Conservation (phyloP, 768 basidiomycete genomes). For the Auricularia sp. region DNA sequence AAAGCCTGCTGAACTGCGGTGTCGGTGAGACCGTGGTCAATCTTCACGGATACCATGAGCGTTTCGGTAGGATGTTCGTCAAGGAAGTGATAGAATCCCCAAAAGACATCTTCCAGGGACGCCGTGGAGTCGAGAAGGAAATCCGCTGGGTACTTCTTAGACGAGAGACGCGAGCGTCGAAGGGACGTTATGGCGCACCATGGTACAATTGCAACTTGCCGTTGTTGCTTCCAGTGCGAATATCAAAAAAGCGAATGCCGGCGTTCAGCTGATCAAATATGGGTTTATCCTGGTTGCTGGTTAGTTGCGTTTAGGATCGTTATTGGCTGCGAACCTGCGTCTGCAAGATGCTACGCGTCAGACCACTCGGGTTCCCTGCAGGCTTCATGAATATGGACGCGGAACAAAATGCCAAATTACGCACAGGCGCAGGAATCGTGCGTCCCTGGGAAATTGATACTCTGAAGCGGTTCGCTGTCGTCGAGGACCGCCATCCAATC, state of each 20-base stretch:
- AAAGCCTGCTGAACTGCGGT: constrained; percentile 31
- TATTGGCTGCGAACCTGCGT: background rate
- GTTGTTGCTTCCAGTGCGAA: constrained; percentile 11
- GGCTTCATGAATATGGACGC: background rate
- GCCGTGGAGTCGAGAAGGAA: constrained; percentile 37
- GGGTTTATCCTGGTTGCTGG: constrained; percentile 5
- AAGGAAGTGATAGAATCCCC: constrained; percentile 42
- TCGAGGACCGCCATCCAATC: constrained; percentile 1
- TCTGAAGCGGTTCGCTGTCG: background rate
- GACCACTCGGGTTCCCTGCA: background rate
- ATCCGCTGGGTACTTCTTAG: constrained; percentile 3
- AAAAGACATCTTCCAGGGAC: constrained; percentile 38
- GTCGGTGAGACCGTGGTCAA: constrained; percentile 37
- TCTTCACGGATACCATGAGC: constrained; percentile 39
- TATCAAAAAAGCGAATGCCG: constrained; percentile 15
- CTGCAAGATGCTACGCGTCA: background rate
- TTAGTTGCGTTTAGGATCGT: background rate
- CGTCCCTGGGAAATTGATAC: background rate
- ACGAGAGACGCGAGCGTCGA: background rate
- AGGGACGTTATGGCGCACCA: background rate
- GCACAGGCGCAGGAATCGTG: background rate
- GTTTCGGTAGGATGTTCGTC: constrained; percentile 42
- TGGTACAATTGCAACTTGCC: constrained; percentile 12
- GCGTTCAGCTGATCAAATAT: constrained; percentile 14
- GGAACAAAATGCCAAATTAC: background rate